phyloP scores from a whole-genome alignment of 257 asterid species.

The Salvia splendens region DNA sequence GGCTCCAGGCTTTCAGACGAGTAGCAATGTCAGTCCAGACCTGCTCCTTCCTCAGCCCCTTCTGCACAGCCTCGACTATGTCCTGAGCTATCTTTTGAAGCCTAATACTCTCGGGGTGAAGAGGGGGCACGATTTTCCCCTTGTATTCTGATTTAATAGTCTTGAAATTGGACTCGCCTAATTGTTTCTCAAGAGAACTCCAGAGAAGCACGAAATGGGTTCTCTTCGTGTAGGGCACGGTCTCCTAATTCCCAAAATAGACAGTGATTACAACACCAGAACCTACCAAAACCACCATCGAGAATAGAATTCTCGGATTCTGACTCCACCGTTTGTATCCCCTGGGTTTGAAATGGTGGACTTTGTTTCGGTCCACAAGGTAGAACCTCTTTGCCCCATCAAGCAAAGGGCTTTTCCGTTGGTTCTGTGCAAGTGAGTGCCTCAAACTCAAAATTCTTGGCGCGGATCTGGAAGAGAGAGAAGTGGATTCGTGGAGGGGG shows the following conservation, averaged over 20 bases:
- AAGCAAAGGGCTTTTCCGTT: constrained; percentile 43
- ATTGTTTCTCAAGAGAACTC: constrained; percentile 46
- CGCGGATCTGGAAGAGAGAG: constrained; percentile 26
- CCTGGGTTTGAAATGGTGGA: constrained; percentile 70
- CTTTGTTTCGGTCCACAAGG: constrained; percentile 57
- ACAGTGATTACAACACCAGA: constrained; percentile 69
- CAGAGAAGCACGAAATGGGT: constrained; percentile 87
- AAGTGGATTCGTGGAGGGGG: constrained; percentile 27
- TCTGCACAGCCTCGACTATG: constrained; percentile 72
- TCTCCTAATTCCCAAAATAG: constrained; percentile 76
- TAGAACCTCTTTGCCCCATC: constrained; percentile 69
- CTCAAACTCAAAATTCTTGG: constrained; percentile 39
- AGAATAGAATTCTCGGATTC: constrained; percentile 52
- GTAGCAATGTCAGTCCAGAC: constrained; percentile 76
- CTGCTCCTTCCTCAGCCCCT: constrained; percentile 74
- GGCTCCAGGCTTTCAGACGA: constrained; percentile 38
- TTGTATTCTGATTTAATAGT: constrained; percentile 49
- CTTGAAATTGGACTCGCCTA: constrained; percentile 71
- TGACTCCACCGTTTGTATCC: constrained; percentile 67
- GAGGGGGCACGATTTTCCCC: constrained; percentile 79
- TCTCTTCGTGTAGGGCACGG: constrained; percentile 82
- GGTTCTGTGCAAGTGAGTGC: constrained; percentile 41
- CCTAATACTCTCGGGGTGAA: constrained; percentile 88
- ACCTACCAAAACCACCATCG: constrained; percentile 51
- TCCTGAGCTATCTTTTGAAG: constrained; percentile 68